These are phyloP conservation scores for Pyrenophora tritici-repentis DNA, from an alignment of 2,329 filamentous ascomycete species.

Conservation along the genomic window DNA sequence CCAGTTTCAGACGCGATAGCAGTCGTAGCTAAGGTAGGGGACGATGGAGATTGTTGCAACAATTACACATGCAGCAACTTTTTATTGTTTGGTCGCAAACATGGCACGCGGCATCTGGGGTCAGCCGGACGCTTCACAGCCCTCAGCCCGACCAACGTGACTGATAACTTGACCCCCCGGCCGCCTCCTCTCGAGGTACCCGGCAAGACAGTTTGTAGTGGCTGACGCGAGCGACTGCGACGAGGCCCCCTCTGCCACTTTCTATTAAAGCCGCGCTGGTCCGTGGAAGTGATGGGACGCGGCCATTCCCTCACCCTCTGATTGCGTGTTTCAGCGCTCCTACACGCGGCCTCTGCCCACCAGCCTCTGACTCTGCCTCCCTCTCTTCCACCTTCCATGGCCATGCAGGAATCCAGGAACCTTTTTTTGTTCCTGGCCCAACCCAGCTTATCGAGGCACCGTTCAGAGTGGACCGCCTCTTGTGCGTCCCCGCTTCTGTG, in stretches of 20 bases:
- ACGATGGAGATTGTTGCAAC: constrained; percentile 15
- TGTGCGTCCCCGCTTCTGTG: constrained; percentile 19
- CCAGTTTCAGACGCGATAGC: constrained; percentile 17
- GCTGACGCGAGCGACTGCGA: constrained; percentile 15
- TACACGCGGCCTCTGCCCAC: not conserved
- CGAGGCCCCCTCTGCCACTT: constrained; percentile 14
- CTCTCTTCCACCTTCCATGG: not conserved
- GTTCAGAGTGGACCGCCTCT: constrained; percentile 20
- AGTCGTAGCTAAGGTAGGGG: constrained; percentile 3
- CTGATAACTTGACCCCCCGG: constrained; percentile 24
- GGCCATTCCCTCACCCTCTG: constrained; percentile 12
- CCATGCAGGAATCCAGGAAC: constrained; percentile 16
- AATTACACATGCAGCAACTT: constrained; percentile 21
- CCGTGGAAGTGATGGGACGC: constrained; percentile 11
- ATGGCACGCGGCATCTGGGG: constrained; percentile 30
- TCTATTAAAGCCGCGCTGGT: constrained; percentile 15
- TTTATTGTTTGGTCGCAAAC: constrained; percentile 27
- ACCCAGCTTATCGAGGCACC: constrained; percentile 18
- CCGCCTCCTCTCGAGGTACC: constrained; percentile 20
- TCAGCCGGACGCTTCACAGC: constrained; percentile 24
- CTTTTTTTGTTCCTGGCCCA: constrained; percentile 33
- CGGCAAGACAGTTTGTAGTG: constrained; percentile 12
- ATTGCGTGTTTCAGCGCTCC: constrained; percentile 23
- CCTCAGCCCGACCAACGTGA: constrained; percentile 25
- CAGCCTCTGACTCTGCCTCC: constrained; percentile 10